A percentile compares a stretch with the other conserved stretches of the same genome.
Evolutionary conservation across 352 stramenopile species (phyloP).

Genomic region (Pythium phragmiticola): DNA sequence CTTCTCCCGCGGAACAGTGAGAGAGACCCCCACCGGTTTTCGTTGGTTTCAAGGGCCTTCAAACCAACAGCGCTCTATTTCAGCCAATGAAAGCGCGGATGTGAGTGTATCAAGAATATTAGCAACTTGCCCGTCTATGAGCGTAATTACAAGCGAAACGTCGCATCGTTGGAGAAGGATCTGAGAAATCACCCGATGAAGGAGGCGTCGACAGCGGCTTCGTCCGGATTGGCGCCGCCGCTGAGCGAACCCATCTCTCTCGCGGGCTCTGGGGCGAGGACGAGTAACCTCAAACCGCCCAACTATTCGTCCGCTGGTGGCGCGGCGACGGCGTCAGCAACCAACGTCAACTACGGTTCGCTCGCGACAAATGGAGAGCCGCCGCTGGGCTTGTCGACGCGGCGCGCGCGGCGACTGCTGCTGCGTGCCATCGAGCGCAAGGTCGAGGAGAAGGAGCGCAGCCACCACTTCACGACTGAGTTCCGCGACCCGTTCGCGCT

Average conservation of each 20-base stretch:
- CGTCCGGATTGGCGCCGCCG: background rate
- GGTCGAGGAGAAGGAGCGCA: conserved; percentile 70
- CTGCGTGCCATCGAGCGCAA: conserved; percentile 68
- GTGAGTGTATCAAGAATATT: conserved; percentile 2
- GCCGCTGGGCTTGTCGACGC: conserved; percentile 52
- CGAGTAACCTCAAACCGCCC: conserved; percentile 21
- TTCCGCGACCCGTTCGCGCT: conserved; percentile 73
- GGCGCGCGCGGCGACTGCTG: conserved; percentile 46
- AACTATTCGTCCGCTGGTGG: conserved; percentile 18
- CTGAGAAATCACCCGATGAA: background rate
- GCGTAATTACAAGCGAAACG: conserved; percentile 8
- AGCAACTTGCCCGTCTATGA: background rate
- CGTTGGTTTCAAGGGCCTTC: conserved; percentile 29
- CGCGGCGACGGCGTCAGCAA: background rate
- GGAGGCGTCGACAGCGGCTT: background rate
- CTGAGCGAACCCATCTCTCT: conserved; percentile 21
- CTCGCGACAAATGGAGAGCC: conserved; percentile 20
- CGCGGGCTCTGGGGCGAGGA: conserved; percentile 22
- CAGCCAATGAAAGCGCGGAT: conserved; percentile 18
- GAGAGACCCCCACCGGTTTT: conserved; percentile 13
- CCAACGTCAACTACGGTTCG: conserved; percentile 22
- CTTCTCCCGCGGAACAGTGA: background rate
- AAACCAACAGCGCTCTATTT: conserved; percentile 13
- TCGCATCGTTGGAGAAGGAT: background rate
- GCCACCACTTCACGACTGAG: conserved; percentile 58